These are phyloP conservation scores for Claviceps capensis DNA, from an alignment of 2,329 filamentous ascomycete species.

Conservation along the genomic window DNA sequence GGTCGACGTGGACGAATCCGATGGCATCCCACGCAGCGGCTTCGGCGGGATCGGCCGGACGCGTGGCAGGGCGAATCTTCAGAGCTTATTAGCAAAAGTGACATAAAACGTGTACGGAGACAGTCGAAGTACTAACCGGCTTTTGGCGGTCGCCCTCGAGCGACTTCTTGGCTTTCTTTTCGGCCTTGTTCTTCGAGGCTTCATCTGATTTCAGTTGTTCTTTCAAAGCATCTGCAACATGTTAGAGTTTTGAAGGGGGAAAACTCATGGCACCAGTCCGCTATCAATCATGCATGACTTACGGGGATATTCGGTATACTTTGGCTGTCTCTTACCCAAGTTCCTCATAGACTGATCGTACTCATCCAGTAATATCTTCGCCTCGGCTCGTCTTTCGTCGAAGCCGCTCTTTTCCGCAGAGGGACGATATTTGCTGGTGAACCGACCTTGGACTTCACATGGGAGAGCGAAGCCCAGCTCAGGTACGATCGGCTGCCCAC, in stretches of 20 bases:
- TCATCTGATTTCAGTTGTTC: conserved; percentile 33
- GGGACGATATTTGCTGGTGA: conserved; percentile 27
- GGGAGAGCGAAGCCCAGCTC: conserved; percentile 26
- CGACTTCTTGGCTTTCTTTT: conserved; percentile 30
- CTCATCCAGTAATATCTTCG: conserved; percentile 24
- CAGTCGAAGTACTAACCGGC: conserved; percentile 18
- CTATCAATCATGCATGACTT: conserved; percentile 6
- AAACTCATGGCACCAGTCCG: background rate
- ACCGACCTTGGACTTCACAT: conserved; percentile 30
- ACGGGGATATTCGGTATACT: conserved; percentile 33
- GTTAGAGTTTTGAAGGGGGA: background rate
- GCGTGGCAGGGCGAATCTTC: conserved; percentile 26
- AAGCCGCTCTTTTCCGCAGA: conserved; percentile 24
- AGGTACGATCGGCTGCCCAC: conserved; percentile 24
- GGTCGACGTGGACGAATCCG: conserved; percentile 35
- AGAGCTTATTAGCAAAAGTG: background rate
- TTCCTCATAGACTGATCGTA: conserved; percentile 28
- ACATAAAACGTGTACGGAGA: background rate
- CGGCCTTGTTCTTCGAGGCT: conserved; percentile 30
- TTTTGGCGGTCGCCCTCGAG: conserved; percentile 26
- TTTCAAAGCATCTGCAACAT: conserved; percentile 25
- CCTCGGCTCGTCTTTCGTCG: conserved; percentile 28
- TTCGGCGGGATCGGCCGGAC: conserved; percentile 31
- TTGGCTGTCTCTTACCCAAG: conserved; percentile 28
- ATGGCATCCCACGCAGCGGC: conserved; percentile 40